These are phyloP conservation scores for Stentor coeruleus DNA, from an alignment of 73 alveolate species.

Conservation along the genomic window DNA sequence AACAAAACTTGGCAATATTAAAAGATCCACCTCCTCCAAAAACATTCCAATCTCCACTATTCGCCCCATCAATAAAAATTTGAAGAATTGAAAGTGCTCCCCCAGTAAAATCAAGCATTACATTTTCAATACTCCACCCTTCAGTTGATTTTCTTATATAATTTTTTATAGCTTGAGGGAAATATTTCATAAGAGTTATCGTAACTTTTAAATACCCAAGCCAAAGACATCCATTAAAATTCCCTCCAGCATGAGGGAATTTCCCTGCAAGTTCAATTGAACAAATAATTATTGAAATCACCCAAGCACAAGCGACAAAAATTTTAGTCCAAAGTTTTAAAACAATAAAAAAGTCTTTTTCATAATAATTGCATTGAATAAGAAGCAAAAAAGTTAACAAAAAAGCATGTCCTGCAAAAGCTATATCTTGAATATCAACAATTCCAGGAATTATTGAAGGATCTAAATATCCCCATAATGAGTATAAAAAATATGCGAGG, in stretches of 20 bases:
- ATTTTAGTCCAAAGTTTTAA: not conserved
- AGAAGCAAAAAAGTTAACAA: slow-evolving; percentile 59
- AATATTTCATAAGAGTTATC: slow-evolving; percentile 82
- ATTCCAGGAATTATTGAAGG: slow-evolving; percentile 43
- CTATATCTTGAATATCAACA: slow-evolving; percentile 73
- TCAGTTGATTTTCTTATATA: slow-evolving; percentile 79
- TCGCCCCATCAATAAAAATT: slow-evolving; percentile 59
- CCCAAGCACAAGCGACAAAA: not conserved
- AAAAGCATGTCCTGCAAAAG: slow-evolving; percentile 87
- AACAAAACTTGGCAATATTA: slow-evolving; percentile 66
- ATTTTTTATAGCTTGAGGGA: slow-evolving; percentile 80
- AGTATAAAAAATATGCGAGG: slow-evolving; percentile 64
- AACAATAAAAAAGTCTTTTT: slow-evolving; percentile 16
- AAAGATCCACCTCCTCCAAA: slow-evolving; percentile 61
- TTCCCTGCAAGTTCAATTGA: not conserved
- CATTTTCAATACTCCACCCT: slow-evolving; percentile 94
- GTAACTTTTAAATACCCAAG: slow-evolving; percentile 86
- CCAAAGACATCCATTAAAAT: slow-evolving; percentile 36
- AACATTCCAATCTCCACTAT: slow-evolving; percentile 35
- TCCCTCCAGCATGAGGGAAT: slow-evolving; percentile 2
- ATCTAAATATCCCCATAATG: slow-evolving; percentile 64
- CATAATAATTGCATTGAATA: slow-evolving; percentile 44
- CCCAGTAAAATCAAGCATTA: slow-evolving; percentile 87
- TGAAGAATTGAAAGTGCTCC: slow-evolving; percentile 74
- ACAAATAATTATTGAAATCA: not conserved